These are phyloP conservation scores for Fraxinus dipetala DNA, from an alignment of 305 asterid species.

Conservation along the genomic window DNA sequence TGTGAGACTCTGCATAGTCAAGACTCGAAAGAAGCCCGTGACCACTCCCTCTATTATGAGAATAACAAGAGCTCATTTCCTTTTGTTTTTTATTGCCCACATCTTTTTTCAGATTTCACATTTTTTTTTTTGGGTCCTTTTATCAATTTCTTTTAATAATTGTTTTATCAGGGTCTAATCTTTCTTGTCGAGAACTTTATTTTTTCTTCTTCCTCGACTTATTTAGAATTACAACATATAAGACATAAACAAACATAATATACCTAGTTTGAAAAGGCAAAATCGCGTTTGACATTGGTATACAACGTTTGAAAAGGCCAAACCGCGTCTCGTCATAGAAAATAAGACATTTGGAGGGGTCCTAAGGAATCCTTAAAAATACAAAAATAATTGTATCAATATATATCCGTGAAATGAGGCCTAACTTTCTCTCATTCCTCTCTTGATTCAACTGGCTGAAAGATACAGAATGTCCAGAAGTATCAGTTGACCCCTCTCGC, in stretches of 20 bases:
- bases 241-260: background rate
- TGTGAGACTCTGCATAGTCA: slow-evolving; percentile 43
- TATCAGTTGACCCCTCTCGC: slow-evolving; percentile 1
- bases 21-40: slow-evolving; percentile 58
- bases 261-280: background rate
- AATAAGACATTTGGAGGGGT: background rate
- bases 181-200: background rate
- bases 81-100: slow-evolving; percentile 30
- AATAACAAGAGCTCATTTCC: slow-evolving; percentile 32
- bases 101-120: slow-evolving; percentile 15
- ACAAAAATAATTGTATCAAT: background rate
- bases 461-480: background rate
- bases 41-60: slow-evolving; percentile 39
- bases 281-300: background rate
- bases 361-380: background rate
- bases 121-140: background rate
- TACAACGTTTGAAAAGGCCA: background rate
- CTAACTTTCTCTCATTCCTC: background rate
- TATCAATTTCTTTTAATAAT: background rate
- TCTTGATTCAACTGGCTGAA: background rate
- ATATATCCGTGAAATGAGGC: background rate
- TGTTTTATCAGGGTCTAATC: background rate
- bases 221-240: background rate
- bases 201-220: background rate
- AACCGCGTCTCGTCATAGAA: background rate